Base-by-base conservation (phyloP, 768 basidiomycete genomes). In the Agaricus sinodeliciosus region DNA sequence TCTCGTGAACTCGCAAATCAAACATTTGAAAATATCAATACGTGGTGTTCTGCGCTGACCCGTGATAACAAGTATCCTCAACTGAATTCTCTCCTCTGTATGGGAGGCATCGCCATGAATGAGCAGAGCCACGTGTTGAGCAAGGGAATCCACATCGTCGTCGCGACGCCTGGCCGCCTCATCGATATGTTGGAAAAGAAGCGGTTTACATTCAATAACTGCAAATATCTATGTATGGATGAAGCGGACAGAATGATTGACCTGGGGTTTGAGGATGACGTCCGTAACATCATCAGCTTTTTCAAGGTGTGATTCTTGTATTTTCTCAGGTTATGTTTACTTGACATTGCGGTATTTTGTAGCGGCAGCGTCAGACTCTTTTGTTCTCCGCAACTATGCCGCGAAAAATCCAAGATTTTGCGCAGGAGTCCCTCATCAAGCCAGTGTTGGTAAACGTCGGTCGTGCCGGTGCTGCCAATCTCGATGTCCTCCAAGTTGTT, bases 211-310 rank as follows among this genome's bases (percentile, higher is more conserved):
- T 87, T 98, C 65, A 87, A 89, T 56, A 87, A 85, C 57, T 97
- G 94, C 85, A 94, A 92, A 73, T 96, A 83, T 65, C 72, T 99
- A 9, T 97, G 94, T 65, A 94, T 99, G 92, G 96, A 99, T 69
- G 96, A 99, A 70, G 96, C 96, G 0, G 96, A 99, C 70, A 76
- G 96, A 54, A 99, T 99, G 96, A 94, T 99, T 55, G 96, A 99
- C 64, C 75, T 97, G 65, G 96, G 96, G 0, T 99, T 99, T 62
- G 96, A 99, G 68, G 96, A 99, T 56, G 96, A 99, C 60, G 94
- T 99, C 27, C 79, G 96, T 53, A 96, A 94, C 62, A 96, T 99
- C 63, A 97, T 99, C 93, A 95, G 91, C 64, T 98, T 92, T 69
- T 98, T 99, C 78, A 94, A 89, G 75, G 94, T 91, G 56, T 35